Evolutionary conservation across 768 basidiomycete genomes (phyloP).

Genomic region (Trametes sanguinea): DNA sequence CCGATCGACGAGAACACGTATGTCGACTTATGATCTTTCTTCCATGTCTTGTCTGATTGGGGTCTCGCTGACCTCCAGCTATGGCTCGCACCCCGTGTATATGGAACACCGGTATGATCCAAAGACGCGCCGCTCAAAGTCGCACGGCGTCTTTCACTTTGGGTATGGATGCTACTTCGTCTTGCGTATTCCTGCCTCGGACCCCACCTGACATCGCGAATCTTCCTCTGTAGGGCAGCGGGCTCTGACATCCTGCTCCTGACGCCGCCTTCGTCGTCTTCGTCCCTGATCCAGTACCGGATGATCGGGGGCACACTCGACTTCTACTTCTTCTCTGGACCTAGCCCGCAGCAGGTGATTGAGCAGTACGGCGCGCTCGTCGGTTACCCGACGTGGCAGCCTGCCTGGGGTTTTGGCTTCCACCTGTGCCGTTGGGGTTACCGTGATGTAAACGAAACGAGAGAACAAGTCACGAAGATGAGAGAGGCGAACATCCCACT

Average conservation of each 20-base stretch:
- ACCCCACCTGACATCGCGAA: slow-evolving; percentile 6
- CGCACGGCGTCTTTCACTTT: slow-evolving; percentile 78
- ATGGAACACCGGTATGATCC: slow-evolving; percentile 70
- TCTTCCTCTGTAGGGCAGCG: slow-evolving; percentile 47
- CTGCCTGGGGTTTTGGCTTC: slow-evolving; percentile 77
- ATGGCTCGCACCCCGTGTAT: slow-evolving; percentile 77
- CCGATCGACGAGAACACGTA: slow-evolving; percentile 70
- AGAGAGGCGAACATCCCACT: slow-evolving; percentile 73
- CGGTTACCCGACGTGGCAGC: slow-evolving; percentile 71
- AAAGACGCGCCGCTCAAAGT: slow-evolving; percentile 49
- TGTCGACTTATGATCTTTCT: slow-evolving; percentile 26
- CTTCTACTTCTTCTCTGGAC: slow-evolving; percentile 71
- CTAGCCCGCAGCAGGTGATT: slow-evolving; percentile 55
- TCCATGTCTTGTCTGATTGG: neutral
- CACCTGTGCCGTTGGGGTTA: slow-evolving; percentile 71
- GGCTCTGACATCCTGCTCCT: slow-evolving; percentile 72
- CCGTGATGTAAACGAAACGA: slow-evolving; percentile 55
- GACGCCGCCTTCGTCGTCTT: slow-evolving; percentile 53
- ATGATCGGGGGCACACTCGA: slow-evolving; percentile 75
- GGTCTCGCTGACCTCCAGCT: slow-evolving; percentile 34
- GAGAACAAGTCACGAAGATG: slow-evolving; percentile 57
- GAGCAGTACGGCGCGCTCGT: slow-evolving; percentile 71
- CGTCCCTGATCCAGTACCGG: slow-evolving; percentile 71
- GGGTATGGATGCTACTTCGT: slow-evolving; percentile 42
- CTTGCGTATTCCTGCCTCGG: neutral